phyloP scores from a whole-genome alignment of 768 basidiomycete genomes.

The Rhodosporidiobolus odoratus region DNA sequence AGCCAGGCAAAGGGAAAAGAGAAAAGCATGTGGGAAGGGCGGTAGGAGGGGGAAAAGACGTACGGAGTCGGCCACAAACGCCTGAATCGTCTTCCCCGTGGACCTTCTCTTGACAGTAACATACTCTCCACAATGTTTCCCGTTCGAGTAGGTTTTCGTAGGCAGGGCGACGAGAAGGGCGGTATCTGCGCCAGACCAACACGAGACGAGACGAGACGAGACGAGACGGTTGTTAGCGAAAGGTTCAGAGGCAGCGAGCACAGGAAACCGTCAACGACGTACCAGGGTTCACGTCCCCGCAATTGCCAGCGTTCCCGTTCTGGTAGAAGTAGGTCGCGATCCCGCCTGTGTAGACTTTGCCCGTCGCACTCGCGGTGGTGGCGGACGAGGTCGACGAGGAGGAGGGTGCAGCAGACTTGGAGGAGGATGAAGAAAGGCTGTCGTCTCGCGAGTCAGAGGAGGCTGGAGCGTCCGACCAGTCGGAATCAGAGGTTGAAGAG shows the following conservation, averaged over 20 bases:
- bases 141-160: constrained; percentile 33
- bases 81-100: constrained; percentile 16
- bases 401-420: not conserved
- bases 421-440: not conserved
- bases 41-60: not conserved
- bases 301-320: constrained; percentile 6
- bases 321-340: constrained; percentile 30
- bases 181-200: not conserved
- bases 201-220: too few species aligned
- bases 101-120: constrained; percentile 28
- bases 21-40: too few species aligned
- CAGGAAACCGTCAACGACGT: not conserved
- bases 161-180: constrained; percentile 31
- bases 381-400: not conserved
- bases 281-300: not conserved
- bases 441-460: not conserved
- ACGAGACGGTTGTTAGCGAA: not conserved
- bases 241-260: not conserved
- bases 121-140: constrained; percentile 31
- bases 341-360: constrained; percentile 19
- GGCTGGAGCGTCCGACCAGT: too few species aligned
- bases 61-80: constrained; percentile 3
- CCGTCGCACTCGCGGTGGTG: not conserved
- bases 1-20: not conserved
- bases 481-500: too few species aligned